These are phyloP conservation scores for Schizochytrium sp. DNA, from an alignment of 108 stramenopile genomes.

Conservation along the genomic window DNA sequence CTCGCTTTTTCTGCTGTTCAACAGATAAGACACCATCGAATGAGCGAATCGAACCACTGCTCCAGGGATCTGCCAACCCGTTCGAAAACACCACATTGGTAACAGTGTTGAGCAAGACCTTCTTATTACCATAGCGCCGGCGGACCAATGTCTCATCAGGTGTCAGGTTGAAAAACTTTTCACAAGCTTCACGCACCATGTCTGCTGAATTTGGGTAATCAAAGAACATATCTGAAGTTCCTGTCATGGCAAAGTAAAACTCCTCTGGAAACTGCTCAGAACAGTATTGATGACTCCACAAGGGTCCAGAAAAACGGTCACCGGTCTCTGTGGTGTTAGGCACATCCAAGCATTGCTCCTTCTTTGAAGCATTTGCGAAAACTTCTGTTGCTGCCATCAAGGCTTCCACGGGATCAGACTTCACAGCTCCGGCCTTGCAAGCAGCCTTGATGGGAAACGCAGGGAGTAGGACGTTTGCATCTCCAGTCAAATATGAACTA, in stretches of 20 bases:
- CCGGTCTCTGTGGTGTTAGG: conserved; percentile 42
- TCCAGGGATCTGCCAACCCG: conserved; percentile 89
- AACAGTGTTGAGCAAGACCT: conserved; percentile 57
- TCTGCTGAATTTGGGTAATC: conserved; percentile 63
- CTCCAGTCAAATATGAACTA: conserved; percentile 61
- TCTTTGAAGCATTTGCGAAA: background rate
- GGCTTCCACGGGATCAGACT: background rate
- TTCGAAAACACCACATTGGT: conserved; percentile 90
- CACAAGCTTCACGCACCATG: conserved; percentile 62
- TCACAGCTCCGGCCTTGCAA: conserved; percentile 56
- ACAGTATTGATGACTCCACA: conserved; percentile 44
- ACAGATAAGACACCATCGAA: too few relatives aligned
- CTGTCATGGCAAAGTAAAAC: conserved; percentile 72
- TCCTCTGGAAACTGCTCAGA: conserved; percentile 66
- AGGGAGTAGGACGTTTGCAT: conserved; percentile 28
- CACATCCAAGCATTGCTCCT: conserved; percentile 63
- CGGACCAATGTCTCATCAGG: conserved; percentile 78
- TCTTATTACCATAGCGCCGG: conserved; percentile 77
- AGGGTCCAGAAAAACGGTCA: conserved; percentile 11
- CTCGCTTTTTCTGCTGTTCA: too few relatives aligned
- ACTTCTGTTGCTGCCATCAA: background rate
- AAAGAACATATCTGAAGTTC: conserved; percentile 73
- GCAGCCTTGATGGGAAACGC: conserved; percentile 37
- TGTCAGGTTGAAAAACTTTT: conserved; percentile 62
- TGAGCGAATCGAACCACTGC: conserved; percentile 77